Evolutionary conservation across 176 grass and related monocot genomes (phyloP).

Genomic region (Ensete glaucum): DNA sequence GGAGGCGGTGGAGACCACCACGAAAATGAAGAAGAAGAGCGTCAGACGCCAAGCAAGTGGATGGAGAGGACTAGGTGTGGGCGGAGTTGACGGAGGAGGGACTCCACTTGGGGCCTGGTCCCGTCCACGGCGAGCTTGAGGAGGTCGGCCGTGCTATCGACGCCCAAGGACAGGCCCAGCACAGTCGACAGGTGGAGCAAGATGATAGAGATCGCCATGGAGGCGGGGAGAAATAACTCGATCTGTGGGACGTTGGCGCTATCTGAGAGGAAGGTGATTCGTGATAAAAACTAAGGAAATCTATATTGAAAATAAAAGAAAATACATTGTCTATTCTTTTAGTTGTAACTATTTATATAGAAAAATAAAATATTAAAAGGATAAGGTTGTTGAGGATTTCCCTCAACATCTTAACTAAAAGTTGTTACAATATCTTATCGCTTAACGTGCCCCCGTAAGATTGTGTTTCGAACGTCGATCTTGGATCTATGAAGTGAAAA

Average conservation of each 20-base stretch:
- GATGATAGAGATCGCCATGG: neutral
- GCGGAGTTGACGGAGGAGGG: slow-evolving; percentile 19
- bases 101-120: slow-evolving; percentile 29
- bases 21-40: slow-evolving; percentile 29
- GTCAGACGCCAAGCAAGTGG: slow-evolving; percentile 12
- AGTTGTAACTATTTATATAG: too few species aligned
- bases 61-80: slow-evolving; percentile 24
- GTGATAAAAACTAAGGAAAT: too few species aligned
- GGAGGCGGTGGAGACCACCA: slow-evolving; percentile 25
- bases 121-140: slow-evolving; percentile 37
- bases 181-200: slow-evolving; percentile 23
- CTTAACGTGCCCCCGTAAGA: too few species aligned
- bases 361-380: too few species aligned
- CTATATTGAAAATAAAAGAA: too few species aligned
- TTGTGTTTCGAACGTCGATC: too few species aligned
- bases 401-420: too few species aligned
- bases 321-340: too few species aligned
- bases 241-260: slow-evolving; percentile 21
- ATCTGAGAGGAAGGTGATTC: slow-evolving; percentile 38
- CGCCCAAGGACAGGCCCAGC: slow-evolving; percentile 21
- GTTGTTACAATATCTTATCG: too few species aligned
- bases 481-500: too few species aligned
- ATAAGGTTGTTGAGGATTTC: too few species aligned
- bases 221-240: slow-evolving; percentile 20
- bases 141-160: slow-evolving; percentile 39